Conservation (phyloP, 257 asterid species). For the Solanum bulbocastanum region DNA sequence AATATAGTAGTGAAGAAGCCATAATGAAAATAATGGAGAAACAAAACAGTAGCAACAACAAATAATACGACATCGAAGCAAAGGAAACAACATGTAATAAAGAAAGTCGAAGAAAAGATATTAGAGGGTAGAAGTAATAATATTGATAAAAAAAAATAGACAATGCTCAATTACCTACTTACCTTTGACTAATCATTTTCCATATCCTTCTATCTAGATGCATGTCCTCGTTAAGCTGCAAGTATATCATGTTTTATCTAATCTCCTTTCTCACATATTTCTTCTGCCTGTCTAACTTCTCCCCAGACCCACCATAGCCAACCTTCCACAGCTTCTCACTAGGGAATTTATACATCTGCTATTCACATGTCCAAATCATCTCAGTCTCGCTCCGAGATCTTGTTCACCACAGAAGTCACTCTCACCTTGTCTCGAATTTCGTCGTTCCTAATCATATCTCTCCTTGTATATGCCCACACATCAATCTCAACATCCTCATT, state of each 20-base stretch:
- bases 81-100: neutral
- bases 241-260: neutral
- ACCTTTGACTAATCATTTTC: neutral
- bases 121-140: neutral
- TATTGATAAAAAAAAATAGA: neutral
- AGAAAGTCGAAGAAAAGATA: neutral
- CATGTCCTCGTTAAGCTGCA: neutral
- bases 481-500: neutral
- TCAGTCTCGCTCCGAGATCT: neutral
- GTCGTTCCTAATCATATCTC: neutral
- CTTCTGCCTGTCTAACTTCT: neutral
- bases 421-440: neutral
- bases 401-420: neutral
- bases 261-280: neutral
- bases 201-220: neutral
- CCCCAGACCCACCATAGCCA: neutral
- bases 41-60: neutral
- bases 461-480: neutral
- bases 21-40: neutral
- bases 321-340: neutral
- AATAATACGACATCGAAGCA: neutral
- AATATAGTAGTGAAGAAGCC: neutral
- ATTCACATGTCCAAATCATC: neutral
- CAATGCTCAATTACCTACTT: neutral
- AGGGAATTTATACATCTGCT: neutral